Evolutionary conservation across 1,284 basidiomycete species (phyloP).

Genomic region (Sanghuangporus sanghuang): DNA sequence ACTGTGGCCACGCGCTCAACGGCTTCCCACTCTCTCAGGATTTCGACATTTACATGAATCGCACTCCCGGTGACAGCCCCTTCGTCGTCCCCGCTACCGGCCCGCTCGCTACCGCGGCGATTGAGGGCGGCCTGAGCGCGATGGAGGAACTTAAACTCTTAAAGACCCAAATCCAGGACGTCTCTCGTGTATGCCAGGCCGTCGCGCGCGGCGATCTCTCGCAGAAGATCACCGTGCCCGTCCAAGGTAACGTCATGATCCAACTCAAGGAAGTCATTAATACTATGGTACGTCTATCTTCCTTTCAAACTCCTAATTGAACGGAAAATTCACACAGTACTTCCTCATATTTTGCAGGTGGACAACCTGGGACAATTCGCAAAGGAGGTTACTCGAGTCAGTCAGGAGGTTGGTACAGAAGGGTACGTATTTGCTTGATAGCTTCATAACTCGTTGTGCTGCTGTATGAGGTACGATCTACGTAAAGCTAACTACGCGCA

Average conservation of each 20-base stretch:
- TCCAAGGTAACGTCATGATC: constrained; percentile 95
- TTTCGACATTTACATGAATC: constrained; percentile 22
- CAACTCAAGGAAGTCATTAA: constrained; percentile 99
- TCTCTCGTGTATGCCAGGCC: constrained; percentile 90
- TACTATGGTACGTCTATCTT: constrained; percentile 67
- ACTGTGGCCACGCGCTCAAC: constrained; percentile 43
- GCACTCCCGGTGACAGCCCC: constrained; percentile 35
- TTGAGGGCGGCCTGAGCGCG: constrained; percentile 59
- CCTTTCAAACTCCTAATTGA: constrained; percentile 15
- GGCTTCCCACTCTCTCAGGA: constrained; percentile 19
- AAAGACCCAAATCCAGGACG: constrained; percentile 88
- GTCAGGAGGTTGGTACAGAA: constrained; percentile 90
- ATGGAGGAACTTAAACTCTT: constrained; percentile 78
- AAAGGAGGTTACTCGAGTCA: constrained; percentile 81
- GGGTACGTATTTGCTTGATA: constrained; percentile 41
- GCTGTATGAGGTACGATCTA: not conserved
- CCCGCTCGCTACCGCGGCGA: constrained; percentile 52
- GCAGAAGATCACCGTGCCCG: constrained; percentile 95
- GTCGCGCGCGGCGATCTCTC: constrained; percentile 92
- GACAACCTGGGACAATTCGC: constrained; percentile 80
- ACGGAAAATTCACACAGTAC: constrained; percentile 11
- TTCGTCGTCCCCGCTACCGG: constrained; percentile 46
- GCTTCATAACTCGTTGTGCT: constrained; percentile 15
- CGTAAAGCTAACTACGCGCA: constrained; percentile 13
- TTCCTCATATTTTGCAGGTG: constrained; percentile 35